Percentiles rank a stretch among this genome's conserved stretches.
Conservation (phyloP, 441 rosid species). For the Adansonia rubrostipa region DNA sequence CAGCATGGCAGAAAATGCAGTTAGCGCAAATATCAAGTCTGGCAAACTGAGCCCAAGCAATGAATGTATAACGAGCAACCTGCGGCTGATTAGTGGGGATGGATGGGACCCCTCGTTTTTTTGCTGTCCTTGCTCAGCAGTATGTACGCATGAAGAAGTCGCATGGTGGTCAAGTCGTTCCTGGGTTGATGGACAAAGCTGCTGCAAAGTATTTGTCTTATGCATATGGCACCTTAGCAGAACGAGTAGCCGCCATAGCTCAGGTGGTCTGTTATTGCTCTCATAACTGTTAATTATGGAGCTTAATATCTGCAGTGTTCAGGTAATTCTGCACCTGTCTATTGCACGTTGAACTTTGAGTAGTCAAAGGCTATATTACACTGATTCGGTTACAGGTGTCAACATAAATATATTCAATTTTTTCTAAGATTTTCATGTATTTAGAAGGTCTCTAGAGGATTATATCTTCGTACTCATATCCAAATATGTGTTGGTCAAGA, state of each 20-base stretch:
- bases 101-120: constrained; percentile 89
- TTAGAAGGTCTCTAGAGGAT: too few relatives aligned
- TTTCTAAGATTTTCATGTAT: too few relatives aligned
- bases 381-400: too few relatives aligned
- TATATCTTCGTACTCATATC: too few relatives aligned
- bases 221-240: constrained; percentile 88
- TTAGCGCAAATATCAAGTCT: constrained; percentile 76
- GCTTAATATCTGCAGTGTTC: neutral
- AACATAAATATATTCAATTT: too few relatives aligned
- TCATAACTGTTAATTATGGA: neutral
- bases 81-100: constrained; percentile 73
- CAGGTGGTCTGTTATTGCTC: constrained; percentile 54
- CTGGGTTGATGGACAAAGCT: constrained; percentile 84
- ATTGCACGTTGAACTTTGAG: neutral
- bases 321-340: constrained; percentile 5
- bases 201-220: constrained; percentile 87
- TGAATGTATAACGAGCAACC: constrained; percentile 60
- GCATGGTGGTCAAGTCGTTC: constrained; percentile 76
- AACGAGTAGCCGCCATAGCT: constrained; percentile 80
- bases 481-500: too few relatives aligned
- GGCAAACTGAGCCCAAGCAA: constrained; percentile 70
- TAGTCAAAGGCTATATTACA: neutral
- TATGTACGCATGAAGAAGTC: constrained; percentile 86
- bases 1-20: constrained; percentile 99
- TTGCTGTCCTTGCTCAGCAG: constrained; percentile 88